These are phyloP conservation scores for Phascolomyces articulosus DNA, from an alignment of 371 early-diverging fungal genomes.

Conservation along the genomic window DNA sequence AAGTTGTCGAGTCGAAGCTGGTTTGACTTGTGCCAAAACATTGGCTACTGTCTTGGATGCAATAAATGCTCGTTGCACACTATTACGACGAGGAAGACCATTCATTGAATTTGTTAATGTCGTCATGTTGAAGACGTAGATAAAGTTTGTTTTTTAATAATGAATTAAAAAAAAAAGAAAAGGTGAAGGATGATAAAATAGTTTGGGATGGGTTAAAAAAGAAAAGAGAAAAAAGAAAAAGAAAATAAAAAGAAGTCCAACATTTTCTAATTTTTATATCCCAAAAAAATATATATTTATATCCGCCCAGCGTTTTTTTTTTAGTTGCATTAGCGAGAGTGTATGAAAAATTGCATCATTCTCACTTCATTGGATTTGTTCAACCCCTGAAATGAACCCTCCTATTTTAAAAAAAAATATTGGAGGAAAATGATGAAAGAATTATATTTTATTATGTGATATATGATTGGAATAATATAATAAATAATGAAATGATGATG, in stretches of 20 bases:
- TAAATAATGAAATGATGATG: too few relatives aligned
- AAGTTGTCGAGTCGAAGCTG: constrained; percentile 31
- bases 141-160: constrained; percentile 10
- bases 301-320: too few relatives aligned
- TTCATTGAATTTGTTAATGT: constrained; percentile 8
- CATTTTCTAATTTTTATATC: too few relatives aligned
- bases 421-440: not conserved
- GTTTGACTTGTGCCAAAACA: constrained; percentile 45
- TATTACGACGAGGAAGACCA: constrained; percentile 11
- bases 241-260: not conserved
- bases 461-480: too few relatives aligned
- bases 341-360: too few relatives aligned
- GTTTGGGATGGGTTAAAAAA: not conserved
- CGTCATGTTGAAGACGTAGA: constrained; percentile 41
- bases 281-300: too few relatives aligned
- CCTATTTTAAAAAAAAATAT: too few relatives aligned
- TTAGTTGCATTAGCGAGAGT: too few relatives aligned
- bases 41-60: constrained; percentile 49
- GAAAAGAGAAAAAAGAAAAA: not conserved
- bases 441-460: not conserved
- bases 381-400: too few relatives aligned
- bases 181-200: not conserved
- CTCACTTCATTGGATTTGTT: too few relatives aligned
- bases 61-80: constrained; percentile 34
- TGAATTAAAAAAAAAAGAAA: constrained; percentile 11